Base-by-base conservation (phyloP, 495 filamentous ascomycete species). In the Letharia lupina region DNA sequence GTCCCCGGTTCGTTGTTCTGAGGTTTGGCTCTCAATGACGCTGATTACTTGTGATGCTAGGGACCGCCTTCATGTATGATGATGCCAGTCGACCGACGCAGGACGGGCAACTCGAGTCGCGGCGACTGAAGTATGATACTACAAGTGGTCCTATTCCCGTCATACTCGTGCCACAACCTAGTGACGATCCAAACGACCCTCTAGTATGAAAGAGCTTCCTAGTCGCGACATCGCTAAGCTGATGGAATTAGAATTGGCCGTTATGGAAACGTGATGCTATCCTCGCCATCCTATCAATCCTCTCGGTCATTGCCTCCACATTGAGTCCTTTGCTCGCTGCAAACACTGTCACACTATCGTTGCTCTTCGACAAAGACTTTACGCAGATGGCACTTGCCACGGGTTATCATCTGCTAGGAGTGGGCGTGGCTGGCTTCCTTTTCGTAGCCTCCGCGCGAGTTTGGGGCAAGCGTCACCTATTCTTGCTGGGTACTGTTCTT, bases 391-490 rank as follows among this genome's bases (percentile, higher is more conserved):
- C 93, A 3, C 78, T 93, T 42, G 79, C 96, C 57, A 97, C 93
- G 0, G 93, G 93, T 56, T 96, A 90, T 72, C 91, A 91, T 72
- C 83, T 97, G 16, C 86, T 91, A 35, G 93, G 91, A 39, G 88
- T 91, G 1, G 93, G 90, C 40, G 76, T 91, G 28, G 87, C 89
- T 10, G 91, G 89, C 12, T 84, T 93, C 69, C 75, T 96, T 35
- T 89, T 92, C 71, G 92, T 97, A 11, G 89, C 93, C 0, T 89
- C 88, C 1, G 90, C 91, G n/a, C 82, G 91, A 61, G 85, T 96
- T 68, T 96, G 89, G 89, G 93, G 93, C 39, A 96, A 96, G 74
- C 82, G 93, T 23, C 93, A 97, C 79, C 74, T 90, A 8, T 97
- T 93, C 75, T 70, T 97, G 33, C 71, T 91, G n/a, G 93, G 90